Evolutionary conservation across 331 rosid genomes (phyloP).

Genomic region (Arachis monticola): DNA sequence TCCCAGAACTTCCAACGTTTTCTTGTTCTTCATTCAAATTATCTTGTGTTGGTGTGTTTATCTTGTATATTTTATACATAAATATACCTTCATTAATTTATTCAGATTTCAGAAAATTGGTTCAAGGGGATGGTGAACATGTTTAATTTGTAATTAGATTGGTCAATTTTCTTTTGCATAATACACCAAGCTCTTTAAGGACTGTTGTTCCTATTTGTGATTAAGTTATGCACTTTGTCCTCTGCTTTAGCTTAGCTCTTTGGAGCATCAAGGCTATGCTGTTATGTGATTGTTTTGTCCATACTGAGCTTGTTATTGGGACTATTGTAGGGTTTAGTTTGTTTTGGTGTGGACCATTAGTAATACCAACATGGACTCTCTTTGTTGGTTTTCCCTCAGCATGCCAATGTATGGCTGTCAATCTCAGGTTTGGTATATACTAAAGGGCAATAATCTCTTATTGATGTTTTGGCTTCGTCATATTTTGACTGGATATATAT

Average conservation of each 20-base stretch:
- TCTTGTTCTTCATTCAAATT: no score
- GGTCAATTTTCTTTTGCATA: background rate
- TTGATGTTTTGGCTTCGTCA: constrained; percentile 39
- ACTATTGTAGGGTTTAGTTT: constrained; percentile 78
- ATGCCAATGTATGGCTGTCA: constrained; percentile 77
- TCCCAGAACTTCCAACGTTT: no score
- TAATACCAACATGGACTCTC: constrained; percentile 72
- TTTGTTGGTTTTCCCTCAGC: constrained; percentile 71
- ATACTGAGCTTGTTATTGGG: constrained; percentile 69
- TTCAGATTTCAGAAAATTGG: no score
- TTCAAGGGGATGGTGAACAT: no score
- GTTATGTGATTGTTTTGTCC: constrained; percentile 40
- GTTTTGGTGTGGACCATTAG: constrained; percentile 55
- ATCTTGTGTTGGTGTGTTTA: no score
- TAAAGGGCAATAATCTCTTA: constrained; percentile 48
- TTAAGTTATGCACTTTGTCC: constrained; percentile 33
- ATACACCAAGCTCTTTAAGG: constrained; percentile 36
- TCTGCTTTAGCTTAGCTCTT: constrained; percentile 41
- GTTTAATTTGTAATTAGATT: no score
- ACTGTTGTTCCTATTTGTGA: constrained; percentile 28
- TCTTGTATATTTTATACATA: no score
- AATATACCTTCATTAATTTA: no score
- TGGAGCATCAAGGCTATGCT: constrained; percentile 33
- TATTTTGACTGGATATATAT: constrained; percentile 15
- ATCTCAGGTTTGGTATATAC: constrained; percentile 56